Conservation (phyloP, 345 rosid genomes). For the Zanthoxylum bungeanum region DNA sequence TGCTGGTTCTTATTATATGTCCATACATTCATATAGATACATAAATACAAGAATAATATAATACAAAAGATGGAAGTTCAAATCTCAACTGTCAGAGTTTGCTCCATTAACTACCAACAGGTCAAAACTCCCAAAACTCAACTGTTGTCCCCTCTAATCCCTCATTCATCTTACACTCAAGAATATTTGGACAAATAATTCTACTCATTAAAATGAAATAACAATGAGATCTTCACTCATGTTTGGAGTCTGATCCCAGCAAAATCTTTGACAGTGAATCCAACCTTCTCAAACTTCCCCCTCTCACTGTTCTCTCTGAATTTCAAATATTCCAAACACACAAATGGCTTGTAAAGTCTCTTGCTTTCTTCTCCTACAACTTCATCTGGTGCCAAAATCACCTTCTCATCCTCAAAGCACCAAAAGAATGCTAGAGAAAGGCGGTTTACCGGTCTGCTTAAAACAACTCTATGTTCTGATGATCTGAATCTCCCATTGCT, state of each 20-base stretch:
- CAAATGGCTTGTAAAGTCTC: slow-evolving; percentile 32
- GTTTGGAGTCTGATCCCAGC: slow-evolving; percentile 25
- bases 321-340: slow-evolving; percentile 38
- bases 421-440: slow-evolving; percentile 42
- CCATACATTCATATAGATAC: neutral
- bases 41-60: slow-evolving; percentile 3
- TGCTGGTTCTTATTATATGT: neutral
- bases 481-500: slow-evolving; percentile 38
- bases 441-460: slow-evolving; percentile 22
- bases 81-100: slow-evolving; percentile 16
- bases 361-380: slow-evolving; percentile 22
- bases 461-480: slow-evolving; percentile 36
- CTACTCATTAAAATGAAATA: neutral
- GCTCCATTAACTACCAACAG: slow-evolving; percentile 15
- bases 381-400: slow-evolving; percentile 32
- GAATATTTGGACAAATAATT: neutral
- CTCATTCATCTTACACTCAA: neutral
- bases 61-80: slow-evolving; percentile 17
- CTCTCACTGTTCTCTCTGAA: slow-evolving; percentile 33
- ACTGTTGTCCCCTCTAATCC: neutral
- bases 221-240: neutral
- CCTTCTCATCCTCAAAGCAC: slow-evolving; percentile 40
- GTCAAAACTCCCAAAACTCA: slow-evolving; percentile 5
- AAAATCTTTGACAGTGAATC: slow-evolving; percentile 43
- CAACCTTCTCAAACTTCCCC: slow-evolving; percentile 43